Evolutionary conservation across 805 yeast species (phyloP).

Genomic region (Yarrowia sp.): DNA sequence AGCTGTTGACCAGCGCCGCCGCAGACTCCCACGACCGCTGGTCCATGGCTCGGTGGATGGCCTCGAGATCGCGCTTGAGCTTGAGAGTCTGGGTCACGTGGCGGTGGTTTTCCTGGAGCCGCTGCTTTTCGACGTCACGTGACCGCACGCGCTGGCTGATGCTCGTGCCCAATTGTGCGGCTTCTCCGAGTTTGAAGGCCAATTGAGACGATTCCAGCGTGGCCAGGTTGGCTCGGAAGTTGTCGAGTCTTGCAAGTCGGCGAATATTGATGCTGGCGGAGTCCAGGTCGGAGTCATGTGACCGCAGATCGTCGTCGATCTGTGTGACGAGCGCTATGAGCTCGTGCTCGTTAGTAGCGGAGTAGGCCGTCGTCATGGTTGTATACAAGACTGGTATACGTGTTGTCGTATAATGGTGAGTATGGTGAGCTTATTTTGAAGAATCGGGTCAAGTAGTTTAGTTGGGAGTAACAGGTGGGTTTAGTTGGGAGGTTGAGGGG

Average conservation of each 20-base stretch:
- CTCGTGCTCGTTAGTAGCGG: constrained; percentile 22
- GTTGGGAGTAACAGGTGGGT: too few species aligned
- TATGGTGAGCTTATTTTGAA: background rate
- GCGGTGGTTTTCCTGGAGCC: constrained; percentile 65
- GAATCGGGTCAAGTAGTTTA: too few species aligned
- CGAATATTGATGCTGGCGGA: constrained; percentile 12
- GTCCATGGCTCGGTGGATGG: constrained; percentile 72
- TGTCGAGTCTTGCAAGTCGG: constrained; percentile 45
- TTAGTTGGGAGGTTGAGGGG: too few species aligned
- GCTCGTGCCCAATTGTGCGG: constrained; percentile 68
- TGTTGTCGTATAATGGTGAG: background rate
- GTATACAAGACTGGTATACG: background rate
- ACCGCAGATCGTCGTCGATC: constrained; percentile 6
- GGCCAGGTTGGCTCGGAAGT: constrained; percentile 46
- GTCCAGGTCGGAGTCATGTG: constrained; percentile 9
- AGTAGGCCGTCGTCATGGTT: constrained; percentile 3
- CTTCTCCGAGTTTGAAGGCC: constrained; percentile 60
- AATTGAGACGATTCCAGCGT: constrained; percentile 58
- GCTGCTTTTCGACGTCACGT: constrained; percentile 71
- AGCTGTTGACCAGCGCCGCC: constrained; percentile 65
- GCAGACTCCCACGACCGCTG: constrained; percentile 78
- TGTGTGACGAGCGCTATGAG: constrained; percentile 15
- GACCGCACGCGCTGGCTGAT: constrained; percentile 73
- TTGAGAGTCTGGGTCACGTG: constrained; percentile 71
- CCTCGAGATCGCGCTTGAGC: constrained; percentile 69